Evolutionary conservation across 176 grass and related monocot species (phyloP).

Genomic region (Saccharum spontaneum): DNA sequence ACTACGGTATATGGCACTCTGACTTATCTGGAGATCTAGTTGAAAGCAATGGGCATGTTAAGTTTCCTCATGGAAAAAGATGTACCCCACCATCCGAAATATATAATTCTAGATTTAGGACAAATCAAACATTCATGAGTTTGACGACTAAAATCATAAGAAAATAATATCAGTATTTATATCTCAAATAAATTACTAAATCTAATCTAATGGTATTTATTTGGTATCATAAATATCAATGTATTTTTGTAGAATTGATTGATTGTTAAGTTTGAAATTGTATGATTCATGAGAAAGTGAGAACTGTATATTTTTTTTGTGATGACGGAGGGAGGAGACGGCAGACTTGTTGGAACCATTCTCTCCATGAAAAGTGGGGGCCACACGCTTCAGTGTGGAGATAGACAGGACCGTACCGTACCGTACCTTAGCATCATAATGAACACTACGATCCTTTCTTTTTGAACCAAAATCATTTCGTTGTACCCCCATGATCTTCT

Average conservation of each 20-base stretch:
- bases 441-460: not conserved
- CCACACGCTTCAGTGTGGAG: not conserved
- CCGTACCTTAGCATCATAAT: not conserved
- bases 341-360: not conserved
- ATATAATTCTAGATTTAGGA: too few species aligned
- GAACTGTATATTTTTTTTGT: too few species aligned
- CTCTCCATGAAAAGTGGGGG: not conserved
- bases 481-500: not conserved
- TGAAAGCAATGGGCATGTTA: constrained; percentile 1
- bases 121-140: too few species aligned
- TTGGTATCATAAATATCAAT: too few species aligned
- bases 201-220: too few species aligned
- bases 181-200: not conserved
- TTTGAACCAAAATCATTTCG: not conserved
- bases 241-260: too few species aligned
- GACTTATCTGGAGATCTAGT: not conserved
- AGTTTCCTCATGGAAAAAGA: not conserved
- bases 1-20: not conserved
- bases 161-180: too few species aligned
- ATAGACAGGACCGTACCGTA: not conserved
- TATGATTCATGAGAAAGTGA: too few species aligned
- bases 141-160: too few species aligned
- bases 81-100: too few species aligned
- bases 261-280: too few species aligned
- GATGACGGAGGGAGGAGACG: not conserved